A percentile compares a stretch with the other conserved stretches of the same genome.
phyloP scores from a whole-genome alignment of 31 red algal species.

The Asparagopsis taxiformis region DNA sequence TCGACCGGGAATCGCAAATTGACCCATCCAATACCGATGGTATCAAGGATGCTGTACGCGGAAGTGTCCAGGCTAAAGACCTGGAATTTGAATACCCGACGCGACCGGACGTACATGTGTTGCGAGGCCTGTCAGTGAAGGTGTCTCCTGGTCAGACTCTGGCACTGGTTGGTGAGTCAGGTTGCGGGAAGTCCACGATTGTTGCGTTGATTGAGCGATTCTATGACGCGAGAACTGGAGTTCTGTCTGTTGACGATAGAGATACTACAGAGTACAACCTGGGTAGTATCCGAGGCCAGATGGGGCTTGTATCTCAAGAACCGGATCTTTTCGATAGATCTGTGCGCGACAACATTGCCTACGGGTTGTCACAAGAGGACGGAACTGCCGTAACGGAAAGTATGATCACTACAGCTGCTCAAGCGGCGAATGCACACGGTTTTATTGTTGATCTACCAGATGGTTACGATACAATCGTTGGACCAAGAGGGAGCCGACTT shows the following conservation, averaged over 20 bases:
- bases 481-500: too few relatives aligned
- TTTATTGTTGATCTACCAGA: constrained; percentile 75
- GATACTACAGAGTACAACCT: too few relatives aligned
- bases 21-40: constrained; percentile 32
- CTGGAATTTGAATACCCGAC: constrained; percentile 90
- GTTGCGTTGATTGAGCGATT: constrained; percentile 75
- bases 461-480: constrained; percentile 79
- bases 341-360: constrained; percentile 87
- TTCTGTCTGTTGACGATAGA: too few relatives aligned
- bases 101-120: constrained; percentile 71
- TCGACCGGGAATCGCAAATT: constrained; percentile 60
- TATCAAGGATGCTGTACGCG: constrained; percentile 10
- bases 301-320: constrained; percentile 81
- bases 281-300: constrained; percentile 35
- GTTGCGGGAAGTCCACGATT: constrained; percentile 69
- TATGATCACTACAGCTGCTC: constrained; percentile 55
- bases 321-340: constrained; percentile 79
- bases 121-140: constrained; percentile 70
- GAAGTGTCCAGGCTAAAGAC: constrained; percentile 29
- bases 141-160: constrained; percentile 83
- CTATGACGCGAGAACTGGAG: constrained; percentile 67
- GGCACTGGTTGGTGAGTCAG: constrained; percentile 81
- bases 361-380: too few relatives aligned
- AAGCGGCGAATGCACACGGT: constrained; percentile 66
- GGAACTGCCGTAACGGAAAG: too few relatives aligned